Conservation (phyloP, 2,329 filamentous ascomycete genomes). For the Purpureocillium lavendulum region DNA sequence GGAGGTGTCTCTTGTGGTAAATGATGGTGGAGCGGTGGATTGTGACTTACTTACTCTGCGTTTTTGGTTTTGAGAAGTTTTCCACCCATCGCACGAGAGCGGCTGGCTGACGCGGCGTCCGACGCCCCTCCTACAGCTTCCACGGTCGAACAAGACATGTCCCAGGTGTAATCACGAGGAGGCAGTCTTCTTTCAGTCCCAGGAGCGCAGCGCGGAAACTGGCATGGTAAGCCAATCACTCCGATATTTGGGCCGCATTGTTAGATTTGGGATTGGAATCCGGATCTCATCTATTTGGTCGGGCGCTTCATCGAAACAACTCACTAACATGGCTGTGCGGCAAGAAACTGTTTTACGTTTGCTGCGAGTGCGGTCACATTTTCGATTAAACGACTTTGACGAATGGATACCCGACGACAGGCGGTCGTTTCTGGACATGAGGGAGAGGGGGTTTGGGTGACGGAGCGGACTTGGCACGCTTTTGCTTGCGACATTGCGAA, state of each 20-base stretch:
- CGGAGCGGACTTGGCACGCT: no score
- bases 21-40: conserved; percentile 4
- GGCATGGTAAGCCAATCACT: conserved; percentile 70
- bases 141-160: conserved; percentile 78
- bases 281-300: no score
- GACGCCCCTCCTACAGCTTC: conserved; percentile 57
- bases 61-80: conserved; percentile 13
- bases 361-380: conserved; percentile 86
- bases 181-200: conserved; percentile 97
- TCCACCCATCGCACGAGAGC: conserved; percentile 4
- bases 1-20: no score
- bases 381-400: conserved; percentile 45
- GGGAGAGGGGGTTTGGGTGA: neutral
- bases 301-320: neutral
- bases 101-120: conserved; percentile 35
- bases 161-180: conserved; percentile 79
- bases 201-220: conserved; percentile 92
- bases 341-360: conserved; percentile 89
- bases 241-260: neutral
- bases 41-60: conserved; percentile 15
- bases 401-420: conserved; percentile 13
- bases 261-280: no score
- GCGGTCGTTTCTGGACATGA: neutral
- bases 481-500: no score
- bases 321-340: conserved; percentile 7